Evolutionary conservation across 371 early-diverging fungal genomes (phyloP).

Genomic region (Vairimorpha necatrix): DNA sequence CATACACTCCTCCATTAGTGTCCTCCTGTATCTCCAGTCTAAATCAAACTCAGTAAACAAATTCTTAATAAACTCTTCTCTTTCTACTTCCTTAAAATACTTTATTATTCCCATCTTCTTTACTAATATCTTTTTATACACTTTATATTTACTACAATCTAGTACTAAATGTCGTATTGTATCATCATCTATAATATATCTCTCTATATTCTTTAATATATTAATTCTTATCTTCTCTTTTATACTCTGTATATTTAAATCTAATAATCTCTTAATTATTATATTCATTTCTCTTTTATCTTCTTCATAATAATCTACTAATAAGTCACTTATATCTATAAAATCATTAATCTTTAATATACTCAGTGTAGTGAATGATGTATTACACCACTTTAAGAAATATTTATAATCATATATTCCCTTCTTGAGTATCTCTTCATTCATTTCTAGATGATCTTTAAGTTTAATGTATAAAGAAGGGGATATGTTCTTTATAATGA

Average conservation of each 20-base stretch:
- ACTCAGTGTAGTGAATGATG: constrained; percentile 9
- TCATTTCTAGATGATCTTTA: neutral
- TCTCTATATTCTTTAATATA: neutral
- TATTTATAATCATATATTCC: neutral
- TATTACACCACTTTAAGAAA: constrained; percentile 20
- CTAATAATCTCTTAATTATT: neutral
- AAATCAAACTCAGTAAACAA: constrained; percentile 19
- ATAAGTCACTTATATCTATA: constrained; percentile 21
- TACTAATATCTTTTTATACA: constrained; percentile 6
- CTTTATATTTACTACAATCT: neutral
- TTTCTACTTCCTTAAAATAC: constrained; percentile 10
- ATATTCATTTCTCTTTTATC: neutral
- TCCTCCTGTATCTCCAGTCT: constrained; percentile 42
- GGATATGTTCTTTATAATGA: constrained; percentile 3
- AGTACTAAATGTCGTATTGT: neutral
- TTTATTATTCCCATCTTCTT: constrained; percentile 1
- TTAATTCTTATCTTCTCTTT: neutral
- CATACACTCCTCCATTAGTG: constrained; percentile 14
- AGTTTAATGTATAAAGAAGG: neutral
- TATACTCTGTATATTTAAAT: neutral
- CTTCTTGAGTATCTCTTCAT: neutral
- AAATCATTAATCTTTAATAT: constrained; percentile 18
- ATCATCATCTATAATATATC: neutral
- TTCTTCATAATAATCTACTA: constrained; percentile 11
- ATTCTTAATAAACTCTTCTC: neutral